Evolutionary conservation across 1,139 yeast genomes (phyloP), one percentile per base, ranked within the genome.

Genomic region (Lodderomyces beijingensis): DNA sequence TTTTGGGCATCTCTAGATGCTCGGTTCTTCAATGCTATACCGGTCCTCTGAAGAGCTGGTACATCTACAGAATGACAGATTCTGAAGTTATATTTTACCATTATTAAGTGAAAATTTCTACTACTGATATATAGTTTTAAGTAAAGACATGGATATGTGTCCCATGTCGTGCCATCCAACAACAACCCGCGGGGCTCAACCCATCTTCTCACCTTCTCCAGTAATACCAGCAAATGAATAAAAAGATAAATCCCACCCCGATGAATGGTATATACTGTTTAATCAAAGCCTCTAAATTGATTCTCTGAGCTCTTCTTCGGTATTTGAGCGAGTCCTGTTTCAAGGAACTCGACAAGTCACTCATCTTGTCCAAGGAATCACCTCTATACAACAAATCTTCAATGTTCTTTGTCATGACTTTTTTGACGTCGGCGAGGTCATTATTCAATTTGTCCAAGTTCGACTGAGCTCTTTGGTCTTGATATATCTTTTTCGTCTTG

Each of bases 301-400:
- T 89, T 52, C 85, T 78, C 48, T 83, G 86, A 1, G 98, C 98
- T 27, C 91, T 84, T 45, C 83, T 81, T 50, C 91, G 72, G 63
- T 91, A 91, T 58, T 87, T 91, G 46, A 81, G 77, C 18, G 95
- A 83, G 55, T 89, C 95, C 40, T 77, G 77, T 49, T 87, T 77
- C 55, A 91, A 71, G 32, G 81, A 74, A 14, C 83, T 77, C 21
- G 95, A 85, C 53, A 91, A 70, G 53, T 91, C 96, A 42, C 88
- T 79, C 94, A 91, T 86, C 44, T 77, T 80, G 57, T 91, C 97
- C 46, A 91, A 72, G 10, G 91, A 82, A 52, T 91, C 97, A 9
- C 99, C 99, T 51, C 99, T 74, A 59, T 91, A 89, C 30, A 91
- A 69, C 48, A 91, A 65, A 56, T 91, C 98, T 55, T 91, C 97